These are phyloP conservation scores for Lachancea thermotolerans DNA, from an alignment of 805 yeast genomes.

Conservation along the genomic window DNA sequence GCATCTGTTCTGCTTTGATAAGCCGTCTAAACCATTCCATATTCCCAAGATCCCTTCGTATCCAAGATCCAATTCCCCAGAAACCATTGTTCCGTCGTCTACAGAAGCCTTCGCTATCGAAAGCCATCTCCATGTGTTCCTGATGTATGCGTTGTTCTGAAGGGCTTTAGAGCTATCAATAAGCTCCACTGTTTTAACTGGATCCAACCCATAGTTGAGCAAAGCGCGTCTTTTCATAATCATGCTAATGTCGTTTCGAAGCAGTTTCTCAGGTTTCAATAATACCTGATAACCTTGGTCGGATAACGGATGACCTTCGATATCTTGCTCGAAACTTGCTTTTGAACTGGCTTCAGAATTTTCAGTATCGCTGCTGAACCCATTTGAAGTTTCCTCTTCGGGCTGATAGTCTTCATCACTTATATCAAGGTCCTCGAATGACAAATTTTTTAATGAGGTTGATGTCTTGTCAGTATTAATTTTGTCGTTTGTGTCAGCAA, in stretches of 20 bases:
- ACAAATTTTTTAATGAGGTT: conserved; percentile 18
- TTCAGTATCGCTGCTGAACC: conserved; percentile 16
- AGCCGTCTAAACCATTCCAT: conserved; percentile 69
- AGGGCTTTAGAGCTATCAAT: conserved; percentile 46
- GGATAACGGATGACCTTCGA: conserved; percentile 8
- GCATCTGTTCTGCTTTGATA: conserved; percentile 44
- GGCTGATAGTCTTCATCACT: conserved; percentile 8
- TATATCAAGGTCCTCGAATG: conserved; percentile 29
- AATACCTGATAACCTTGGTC: conserved; percentile 23
- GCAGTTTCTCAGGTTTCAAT: conserved; percentile 37
- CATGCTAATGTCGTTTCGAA: conserved; percentile 68
- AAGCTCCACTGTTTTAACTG: conserved; percentile 54
- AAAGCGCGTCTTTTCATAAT: conserved; percentile 66
- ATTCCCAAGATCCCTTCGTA: conserved; percentile 84
- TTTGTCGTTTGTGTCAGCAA: conserved; percentile 17
- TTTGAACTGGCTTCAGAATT: conserved; percentile 12
- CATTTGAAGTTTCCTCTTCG: conserved; percentile 13
- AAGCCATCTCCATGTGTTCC: conserved; percentile 91
- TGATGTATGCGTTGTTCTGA: conserved; percentile 47
- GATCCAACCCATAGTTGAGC: conserved; percentile 65
- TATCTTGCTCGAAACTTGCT: conserved; percentile 4
- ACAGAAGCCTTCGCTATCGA: conserved; percentile 61
- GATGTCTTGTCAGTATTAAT: conserved; percentile 17
- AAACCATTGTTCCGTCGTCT: conserved; percentile 57
- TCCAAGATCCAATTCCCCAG: conserved; percentile 70